These are phyloP conservation scores for Ceratocystis lukuohia DNA, from an alignment of 2,329 filamentous ascomycete species.

Conservation along the genomic window DNA sequence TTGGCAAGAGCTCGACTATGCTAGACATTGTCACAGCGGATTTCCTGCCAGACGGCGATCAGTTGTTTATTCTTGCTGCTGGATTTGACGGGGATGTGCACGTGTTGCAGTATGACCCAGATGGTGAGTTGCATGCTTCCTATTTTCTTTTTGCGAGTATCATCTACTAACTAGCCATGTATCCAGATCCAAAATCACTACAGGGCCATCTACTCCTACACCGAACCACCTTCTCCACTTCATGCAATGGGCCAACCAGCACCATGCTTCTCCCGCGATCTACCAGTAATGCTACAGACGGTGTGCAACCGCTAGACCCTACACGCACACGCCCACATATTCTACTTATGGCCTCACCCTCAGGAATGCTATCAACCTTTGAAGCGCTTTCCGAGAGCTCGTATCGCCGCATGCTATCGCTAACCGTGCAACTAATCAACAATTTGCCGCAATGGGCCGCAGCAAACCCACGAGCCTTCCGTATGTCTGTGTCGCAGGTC, in stretches of 20 bases:
- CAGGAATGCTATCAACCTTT: conserved; percentile 64
- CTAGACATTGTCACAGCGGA: conserved; percentile 72
- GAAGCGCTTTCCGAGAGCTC: conserved; percentile 63
- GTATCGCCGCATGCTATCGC: conserved; percentile 70
- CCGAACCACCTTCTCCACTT: conserved; percentile 75
- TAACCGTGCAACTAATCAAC: conserved; percentile 67
- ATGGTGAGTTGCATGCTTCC: conserved; percentile 47
- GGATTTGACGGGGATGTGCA: conserved; percentile 81
- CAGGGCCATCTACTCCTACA: conserved; percentile 79
- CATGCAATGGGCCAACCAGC: conserved; percentile 59
- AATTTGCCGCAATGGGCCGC: conserved; percentile 64
- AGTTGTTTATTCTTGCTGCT: conserved; percentile 68
- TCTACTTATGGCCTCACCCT: conserved; percentile 58
- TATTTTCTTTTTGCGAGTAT: not conserved
- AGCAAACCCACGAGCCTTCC: conserved; percentile 70
- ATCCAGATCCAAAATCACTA: conserved; percentile 75
- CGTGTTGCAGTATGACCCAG: conserved; percentile 84
- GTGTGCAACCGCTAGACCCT: conserved; percentile 18
- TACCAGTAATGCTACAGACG: conserved; percentile 22
- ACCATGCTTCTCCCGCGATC: conserved; percentile 62
- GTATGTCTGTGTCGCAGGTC: conserved; percentile 40
- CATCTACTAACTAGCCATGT: conserved; percentile 12
- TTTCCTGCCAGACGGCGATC: conserved; percentile 73
- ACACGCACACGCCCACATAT: conserved; percentile 29
- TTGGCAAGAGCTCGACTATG: conserved; percentile 70